phyloP scores from a whole-genome alignment of 352 stramenopile species.

The Thalassiosira delicatula region DNA sequence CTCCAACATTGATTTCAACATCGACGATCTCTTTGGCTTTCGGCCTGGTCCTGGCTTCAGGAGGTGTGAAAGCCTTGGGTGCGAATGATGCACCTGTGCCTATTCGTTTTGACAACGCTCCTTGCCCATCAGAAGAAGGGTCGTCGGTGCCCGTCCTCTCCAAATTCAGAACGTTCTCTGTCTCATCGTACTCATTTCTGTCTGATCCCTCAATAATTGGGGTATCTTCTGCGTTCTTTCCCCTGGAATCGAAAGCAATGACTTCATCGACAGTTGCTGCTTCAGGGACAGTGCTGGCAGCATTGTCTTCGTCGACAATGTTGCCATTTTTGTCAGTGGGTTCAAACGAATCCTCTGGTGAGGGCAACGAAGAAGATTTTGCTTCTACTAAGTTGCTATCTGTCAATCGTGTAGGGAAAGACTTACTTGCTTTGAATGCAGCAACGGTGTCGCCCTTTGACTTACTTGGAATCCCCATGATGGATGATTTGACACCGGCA shows the following conservation, averaged over 20 bases:
- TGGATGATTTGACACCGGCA: conserved; percentile 10
- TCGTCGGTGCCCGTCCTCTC: conserved; percentile 3
- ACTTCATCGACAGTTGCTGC: neutral
- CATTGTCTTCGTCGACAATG: neutral
- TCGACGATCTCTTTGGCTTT: conserved; percentile 37
- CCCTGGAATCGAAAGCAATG: neutral
- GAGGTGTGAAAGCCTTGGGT: conserved; percentile 45
- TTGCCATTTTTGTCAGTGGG: neutral
- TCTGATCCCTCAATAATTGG: neutral
- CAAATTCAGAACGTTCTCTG: neutral
- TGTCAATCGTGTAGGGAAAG: no score
- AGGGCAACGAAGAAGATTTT: neutral
- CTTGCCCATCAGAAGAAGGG: conserved; percentile 6
- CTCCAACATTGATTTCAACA: conserved; percentile 33
- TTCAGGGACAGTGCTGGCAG: neutral
- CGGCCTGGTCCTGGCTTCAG: conserved; percentile 18
- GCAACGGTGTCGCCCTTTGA: neutral
- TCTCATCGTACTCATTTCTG: neutral
- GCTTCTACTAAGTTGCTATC: no score
- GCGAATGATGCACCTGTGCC: conserved; percentile 41
- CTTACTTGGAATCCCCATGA: neutral
- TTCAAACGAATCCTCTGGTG: conserved; percentile 1
- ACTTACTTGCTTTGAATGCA: neutral
- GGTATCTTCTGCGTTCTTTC: neutral
- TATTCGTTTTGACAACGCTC: conserved; percentile 22